Percentiles rank a stretch among this genome's conserved stretches.
Evolutionary conservation across 2,329 filamentous ascomycete species (phyloP).

Genomic region (Westerdykella aurantiaca): DNA sequence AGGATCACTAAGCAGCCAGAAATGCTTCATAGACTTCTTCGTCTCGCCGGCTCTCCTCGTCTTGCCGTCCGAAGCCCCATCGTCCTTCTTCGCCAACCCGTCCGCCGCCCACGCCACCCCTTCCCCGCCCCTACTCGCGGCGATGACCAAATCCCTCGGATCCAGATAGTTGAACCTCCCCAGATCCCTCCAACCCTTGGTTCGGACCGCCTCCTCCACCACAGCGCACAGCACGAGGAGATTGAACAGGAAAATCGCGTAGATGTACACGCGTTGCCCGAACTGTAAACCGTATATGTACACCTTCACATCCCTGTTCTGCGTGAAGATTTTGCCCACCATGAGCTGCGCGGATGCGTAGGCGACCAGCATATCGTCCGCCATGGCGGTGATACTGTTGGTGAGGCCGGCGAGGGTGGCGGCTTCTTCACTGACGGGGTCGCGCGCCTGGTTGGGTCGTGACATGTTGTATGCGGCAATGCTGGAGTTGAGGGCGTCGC

Average conservation of each 20-base stretch:
- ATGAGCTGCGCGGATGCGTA: constrained; percentile 34
- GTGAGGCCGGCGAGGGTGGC: constrained; percentile 21
- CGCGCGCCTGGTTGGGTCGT: constrained; percentile 6
- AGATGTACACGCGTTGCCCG: constrained; percentile 24
- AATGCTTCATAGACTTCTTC: constrained; percentile 11
- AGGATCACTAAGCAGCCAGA: constrained; percentile 20
- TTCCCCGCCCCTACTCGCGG: constrained; percentile 15
- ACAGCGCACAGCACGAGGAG: constrained; percentile 19
- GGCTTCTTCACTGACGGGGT: constrained; percentile 12
- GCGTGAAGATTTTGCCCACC: constrained; percentile 18
- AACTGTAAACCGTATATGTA: constrained; percentile 18
- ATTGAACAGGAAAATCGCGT: constrained; percentile 25
- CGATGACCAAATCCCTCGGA: constrained; percentile 24
- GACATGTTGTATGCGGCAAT: constrained; percentile 26
- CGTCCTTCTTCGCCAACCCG: constrained; percentile 4
- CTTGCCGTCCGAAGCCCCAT: background rate
- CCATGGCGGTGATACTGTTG: constrained; percentile 21
- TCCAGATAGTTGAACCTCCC: constrained; percentile 27
- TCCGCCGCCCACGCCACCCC: constrained; percentile 18
- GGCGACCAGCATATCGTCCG: constrained; percentile 24
- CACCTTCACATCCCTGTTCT: constrained; percentile 9
- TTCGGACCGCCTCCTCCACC: constrained; percentile 19
- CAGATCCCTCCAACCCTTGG: constrained; percentile 18
- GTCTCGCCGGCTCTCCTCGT: background rate
- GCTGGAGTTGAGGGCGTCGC: constrained; percentile 32